phyloP scores from a whole-genome alignment of 73 alveolate species.

The Uronychia binucleata region DNA sequence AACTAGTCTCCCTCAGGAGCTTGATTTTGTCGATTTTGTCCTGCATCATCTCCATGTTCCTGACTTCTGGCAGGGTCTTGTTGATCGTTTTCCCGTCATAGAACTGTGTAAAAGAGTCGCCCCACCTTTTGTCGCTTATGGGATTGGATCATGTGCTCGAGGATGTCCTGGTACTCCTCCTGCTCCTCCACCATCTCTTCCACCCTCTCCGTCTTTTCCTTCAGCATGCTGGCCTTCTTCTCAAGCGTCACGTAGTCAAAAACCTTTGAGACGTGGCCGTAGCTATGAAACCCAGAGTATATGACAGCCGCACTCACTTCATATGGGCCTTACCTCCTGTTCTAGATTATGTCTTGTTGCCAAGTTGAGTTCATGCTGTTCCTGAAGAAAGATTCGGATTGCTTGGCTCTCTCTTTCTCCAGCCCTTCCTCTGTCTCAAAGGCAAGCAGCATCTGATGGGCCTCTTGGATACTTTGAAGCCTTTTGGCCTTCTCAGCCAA shows the following conservation, averaged over 20 bases:
- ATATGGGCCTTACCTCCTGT: too few species aligned
- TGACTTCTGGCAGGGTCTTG: neutral
- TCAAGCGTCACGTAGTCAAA: neutral
- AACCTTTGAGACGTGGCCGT: neutral
- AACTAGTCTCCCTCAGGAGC: neutral
- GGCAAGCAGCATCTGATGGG: too few species aligned
- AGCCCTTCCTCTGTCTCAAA: too few species aligned
- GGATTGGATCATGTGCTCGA: neutral
- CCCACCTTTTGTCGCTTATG: neutral
- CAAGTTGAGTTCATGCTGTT: too few species aligned
- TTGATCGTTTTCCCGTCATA: neutral
- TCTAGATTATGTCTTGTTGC: too few species aligned
- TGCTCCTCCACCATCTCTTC: neutral
- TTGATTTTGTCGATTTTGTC: neutral
- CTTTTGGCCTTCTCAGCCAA: too few species aligned
- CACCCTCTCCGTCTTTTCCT: neutral
- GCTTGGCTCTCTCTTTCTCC: too few species aligned
- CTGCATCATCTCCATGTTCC: neutral
- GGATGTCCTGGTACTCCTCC: neutral
- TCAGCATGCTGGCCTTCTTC: neutral
- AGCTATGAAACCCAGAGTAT: neutral
- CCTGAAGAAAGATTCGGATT: too few species aligned
- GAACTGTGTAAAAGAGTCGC: neutral
- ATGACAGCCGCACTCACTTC: too few species aligned
- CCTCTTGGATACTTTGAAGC: too few species aligned